Percentiles rank a stretch among this genome's conserved stretches.
Conservation (phyloP, 352 stramenopile genomes). For the Albugo laibachii region DNA sequence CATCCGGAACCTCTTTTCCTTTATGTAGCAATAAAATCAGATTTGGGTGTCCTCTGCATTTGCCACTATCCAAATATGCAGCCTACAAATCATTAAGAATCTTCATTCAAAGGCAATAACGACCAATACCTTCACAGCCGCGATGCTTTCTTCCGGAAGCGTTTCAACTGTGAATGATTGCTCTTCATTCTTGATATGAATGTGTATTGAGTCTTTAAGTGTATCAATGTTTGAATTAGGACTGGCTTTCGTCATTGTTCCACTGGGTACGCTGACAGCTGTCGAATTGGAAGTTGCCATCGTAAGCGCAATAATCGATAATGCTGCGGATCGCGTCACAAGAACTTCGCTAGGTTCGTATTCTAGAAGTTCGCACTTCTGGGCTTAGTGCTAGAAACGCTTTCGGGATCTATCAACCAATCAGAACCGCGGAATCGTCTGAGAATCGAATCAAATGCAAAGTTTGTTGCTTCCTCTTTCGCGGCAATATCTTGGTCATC, state of each 20-base stretch:
- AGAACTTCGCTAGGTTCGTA: too few relatives aligned
- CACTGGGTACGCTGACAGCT: background rate
- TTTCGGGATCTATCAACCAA: too few relatives aligned
- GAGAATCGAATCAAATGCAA: too few relatives aligned
- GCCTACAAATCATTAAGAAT: slow-evolving; percentile 10
- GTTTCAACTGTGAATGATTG: slow-evolving; percentile 49
- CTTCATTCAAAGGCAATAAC: background rate
- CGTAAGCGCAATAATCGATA: too few relatives aligned
- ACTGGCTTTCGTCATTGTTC: background rate
- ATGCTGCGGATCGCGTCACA: too few relatives aligned
- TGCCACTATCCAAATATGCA: slow-evolving; percentile 53
- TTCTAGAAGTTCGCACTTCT: too few relatives aligned
- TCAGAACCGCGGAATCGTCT: too few relatives aligned
- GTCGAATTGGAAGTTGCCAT: too few relatives aligned
- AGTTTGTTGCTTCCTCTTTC: too few relatives aligned
- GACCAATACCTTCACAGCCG: slow-evolving; percentile 43
- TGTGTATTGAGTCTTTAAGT: slow-evolving; percentile 20
- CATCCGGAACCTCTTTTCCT: slow-evolving; percentile 64
- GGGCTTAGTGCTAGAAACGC: too few relatives aligned
- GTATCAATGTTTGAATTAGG: background rate
- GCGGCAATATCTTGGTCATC: too few relatives aligned
- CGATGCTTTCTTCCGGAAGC: slow-evolving; percentile 43
- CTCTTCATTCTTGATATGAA: slow-evolving; percentile 66
- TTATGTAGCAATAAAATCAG: slow-evolving; percentile 75
- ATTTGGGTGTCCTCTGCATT: slow-evolving; percentile 34